Evolutionary conservation across 805 yeast genomes (phyloP), one percentile per base, ranked within the genome.

Genomic region (Komagataella pastoris): DNA sequence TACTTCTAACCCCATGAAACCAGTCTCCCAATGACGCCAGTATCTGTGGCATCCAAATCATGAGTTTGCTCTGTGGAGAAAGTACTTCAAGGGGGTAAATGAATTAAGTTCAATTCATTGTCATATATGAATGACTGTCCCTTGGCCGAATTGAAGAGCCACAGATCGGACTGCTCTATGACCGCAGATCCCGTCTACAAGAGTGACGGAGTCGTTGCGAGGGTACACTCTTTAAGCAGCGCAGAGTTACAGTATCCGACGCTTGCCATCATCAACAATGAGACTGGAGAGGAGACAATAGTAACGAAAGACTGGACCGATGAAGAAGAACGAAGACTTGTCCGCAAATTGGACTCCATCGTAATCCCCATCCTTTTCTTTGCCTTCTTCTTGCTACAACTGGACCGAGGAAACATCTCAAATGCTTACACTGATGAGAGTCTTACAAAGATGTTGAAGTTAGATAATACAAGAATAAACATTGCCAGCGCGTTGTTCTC

Each of bases 331-430:
- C 53, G 46, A 17, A 52, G 24, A 23, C 50, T 54, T 8, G 47
- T 53, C n/a, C 46, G 52, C 24, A 58, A 59, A 44, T 46, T 57
- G 7, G 62, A 59, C 46, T 48, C 52, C 17, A 51, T 52, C 24
- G 47, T 59, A 12, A 45, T 57, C 23, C 59, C 52, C 36, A 53
- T 49, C 30, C 47, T 50, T 24, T 46, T 50, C n/a, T 24, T 54
- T 14, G 51, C 48, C 46, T 54, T 57, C 24, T 54, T 53, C 49
- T 49, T 54, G n/a, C 66, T 79, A 53, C 76, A 78, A 58, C 62
- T 79, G 53, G 83, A 79, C 62, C 62, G 84, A 54, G 73, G 73
- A 48, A 79, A 79, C 58, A 63, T 80, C 47, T 58, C 67, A 4
- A 81, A 78, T 55, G 83, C 59, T 3, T 80, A 10, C 61, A 69